These are phyloP conservation scores for Xylaria sp. DNA, from an alignment of 2,329 filamentous ascomycete genomes.

Conservation along the genomic window DNA sequence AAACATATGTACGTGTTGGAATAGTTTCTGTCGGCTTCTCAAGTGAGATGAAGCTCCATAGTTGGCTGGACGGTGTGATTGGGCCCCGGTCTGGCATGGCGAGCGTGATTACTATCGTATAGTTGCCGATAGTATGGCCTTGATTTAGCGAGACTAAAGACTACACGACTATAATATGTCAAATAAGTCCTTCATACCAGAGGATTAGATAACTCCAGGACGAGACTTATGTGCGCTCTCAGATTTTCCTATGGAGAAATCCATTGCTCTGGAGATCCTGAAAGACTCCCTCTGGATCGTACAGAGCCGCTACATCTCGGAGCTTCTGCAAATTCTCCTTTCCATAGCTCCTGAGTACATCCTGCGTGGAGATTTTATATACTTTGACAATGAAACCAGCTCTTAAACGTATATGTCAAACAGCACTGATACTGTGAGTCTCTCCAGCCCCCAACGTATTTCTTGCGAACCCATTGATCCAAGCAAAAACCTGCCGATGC, in stretches of 20 bases:
- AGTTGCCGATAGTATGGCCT: too few relatives aligned
- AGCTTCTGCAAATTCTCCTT: neutral
- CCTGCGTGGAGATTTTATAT: neutral
- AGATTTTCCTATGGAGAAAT: neutral
- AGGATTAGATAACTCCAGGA: too few relatives aligned
- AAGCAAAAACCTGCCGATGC: slow-evolving; percentile 41
- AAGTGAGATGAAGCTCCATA: too few relatives aligned
- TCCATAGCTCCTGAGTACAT: neutral
- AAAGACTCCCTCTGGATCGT: neutral
- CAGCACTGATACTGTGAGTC: neutral
- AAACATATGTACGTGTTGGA: too few relatives aligned
- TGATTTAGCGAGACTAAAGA: too few relatives aligned
- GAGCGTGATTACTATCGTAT: too few relatives aligned
- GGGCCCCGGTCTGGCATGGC: too few relatives aligned
- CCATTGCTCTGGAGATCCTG: neutral
- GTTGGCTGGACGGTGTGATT: too few relatives aligned
- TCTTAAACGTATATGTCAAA: neutral
- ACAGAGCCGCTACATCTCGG: neutral
- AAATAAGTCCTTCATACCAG: too few relatives aligned
- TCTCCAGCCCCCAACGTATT: neutral
- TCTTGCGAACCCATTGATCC: slow-evolving; percentile 35
- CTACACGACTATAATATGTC: too few relatives aligned
- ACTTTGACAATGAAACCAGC: neutral
- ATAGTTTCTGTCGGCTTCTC: too few relatives aligned
- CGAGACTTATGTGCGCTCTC: neutral